These are phyloP conservation scores for Moniliella sp. DNA, from an alignment of 1,284 basidiomycete species.

Conservation along the genomic window DNA sequence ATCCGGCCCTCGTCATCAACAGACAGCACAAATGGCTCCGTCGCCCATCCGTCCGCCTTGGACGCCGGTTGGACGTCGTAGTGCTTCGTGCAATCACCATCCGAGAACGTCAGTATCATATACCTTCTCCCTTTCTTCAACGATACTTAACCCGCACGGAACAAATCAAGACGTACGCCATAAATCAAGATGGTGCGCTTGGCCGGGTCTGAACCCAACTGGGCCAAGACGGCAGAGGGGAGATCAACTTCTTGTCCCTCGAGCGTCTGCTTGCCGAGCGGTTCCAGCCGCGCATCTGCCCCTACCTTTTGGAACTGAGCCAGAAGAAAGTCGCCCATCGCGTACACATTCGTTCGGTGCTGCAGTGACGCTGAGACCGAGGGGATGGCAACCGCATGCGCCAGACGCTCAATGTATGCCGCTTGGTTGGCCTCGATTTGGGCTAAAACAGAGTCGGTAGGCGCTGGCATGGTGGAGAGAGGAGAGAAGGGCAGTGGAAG, in stretches of 20 bases:
- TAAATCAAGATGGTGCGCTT: constrained; percentile 67
- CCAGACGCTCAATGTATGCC: constrained; percentile 19
- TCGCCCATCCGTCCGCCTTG: constrained; percentile 56
- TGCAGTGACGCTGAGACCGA: constrained; percentile 28
- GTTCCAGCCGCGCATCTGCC: constrained; percentile 17
- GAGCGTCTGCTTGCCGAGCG: constrained; percentile 52
- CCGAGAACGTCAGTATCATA: no score
- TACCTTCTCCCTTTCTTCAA: no score
- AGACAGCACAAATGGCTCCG: constrained; percentile 66
- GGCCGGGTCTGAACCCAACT: constrained; percentile 55
- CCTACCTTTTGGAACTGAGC: constrained; percentile 21
- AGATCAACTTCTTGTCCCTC: constrained; percentile 57
- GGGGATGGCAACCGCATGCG: constrained; percentile 28
- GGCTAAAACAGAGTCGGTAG: no score
- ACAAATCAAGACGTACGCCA: no score
- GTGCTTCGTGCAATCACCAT: no score
- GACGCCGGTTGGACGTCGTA: constrained; percentile 19
- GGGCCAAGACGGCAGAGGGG: constrained; percentile 66
- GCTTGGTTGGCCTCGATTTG: constrained; percentile 28
- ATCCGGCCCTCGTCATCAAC: constrained; percentile 49
- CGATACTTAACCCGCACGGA: no score
- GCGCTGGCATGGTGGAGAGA: no score
- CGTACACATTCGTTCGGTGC: constrained; percentile 25
- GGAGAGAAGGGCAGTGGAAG: no score
- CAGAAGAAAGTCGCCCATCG: constrained; percentile 30